These are phyloP conservation scores for Boletus vermiculosoides DNA, from an alignment of 768 basidiomycete species.

Conservation along the genomic window DNA sequence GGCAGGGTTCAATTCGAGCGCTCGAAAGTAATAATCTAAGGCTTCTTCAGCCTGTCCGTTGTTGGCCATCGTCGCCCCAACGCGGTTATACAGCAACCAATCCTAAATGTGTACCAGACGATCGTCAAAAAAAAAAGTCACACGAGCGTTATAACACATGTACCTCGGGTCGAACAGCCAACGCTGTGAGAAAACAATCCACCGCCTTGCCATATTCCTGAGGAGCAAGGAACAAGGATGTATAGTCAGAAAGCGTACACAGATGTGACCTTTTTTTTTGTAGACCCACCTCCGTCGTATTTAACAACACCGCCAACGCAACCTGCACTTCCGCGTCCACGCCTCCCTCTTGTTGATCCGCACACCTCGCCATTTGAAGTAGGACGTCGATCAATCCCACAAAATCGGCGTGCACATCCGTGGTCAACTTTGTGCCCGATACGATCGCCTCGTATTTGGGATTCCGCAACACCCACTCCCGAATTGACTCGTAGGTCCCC, in stretches of 20 bases:
- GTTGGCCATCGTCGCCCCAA: conserved; percentile 94
- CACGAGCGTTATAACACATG: conserved; percentile 10
- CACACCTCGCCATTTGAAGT: conserved; percentile 72
- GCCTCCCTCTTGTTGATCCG: conserved; percentile 43
- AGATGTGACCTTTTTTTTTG: background rate
- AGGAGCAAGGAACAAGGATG: background rate
- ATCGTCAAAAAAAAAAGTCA: conserved; percentile 2
- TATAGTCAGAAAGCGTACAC: background rate
- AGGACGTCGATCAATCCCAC: conserved; percentile 67
- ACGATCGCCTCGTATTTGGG: conserved; percentile 48
- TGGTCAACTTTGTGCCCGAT: conserved; percentile 33
- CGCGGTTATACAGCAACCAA: conserved; percentile 89
- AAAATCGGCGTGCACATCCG: conserved; percentile 35
- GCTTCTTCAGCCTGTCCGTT: conserved; percentile 77
- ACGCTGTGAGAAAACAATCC: conserved; percentile 90
- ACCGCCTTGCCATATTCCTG: conserved; percentile 90
- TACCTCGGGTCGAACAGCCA: conserved; percentile 86
- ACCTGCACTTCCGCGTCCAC: conserved; percentile 96
- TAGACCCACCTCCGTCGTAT: conserved; percentile 77
- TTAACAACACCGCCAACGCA: conserved; percentile 89
- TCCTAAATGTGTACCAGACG: conserved; percentile 49
- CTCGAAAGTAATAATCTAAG: conserved; percentile 82
- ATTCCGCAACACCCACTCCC: conserved; percentile 77
- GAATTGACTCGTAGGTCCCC: conserved; percentile 76
- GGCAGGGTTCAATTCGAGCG: conserved; percentile 81